Evolutionary conservation across 2,329 filamentous ascomycete genomes (phyloP).

Genomic region (Ceratocystis albifundus): DNA sequence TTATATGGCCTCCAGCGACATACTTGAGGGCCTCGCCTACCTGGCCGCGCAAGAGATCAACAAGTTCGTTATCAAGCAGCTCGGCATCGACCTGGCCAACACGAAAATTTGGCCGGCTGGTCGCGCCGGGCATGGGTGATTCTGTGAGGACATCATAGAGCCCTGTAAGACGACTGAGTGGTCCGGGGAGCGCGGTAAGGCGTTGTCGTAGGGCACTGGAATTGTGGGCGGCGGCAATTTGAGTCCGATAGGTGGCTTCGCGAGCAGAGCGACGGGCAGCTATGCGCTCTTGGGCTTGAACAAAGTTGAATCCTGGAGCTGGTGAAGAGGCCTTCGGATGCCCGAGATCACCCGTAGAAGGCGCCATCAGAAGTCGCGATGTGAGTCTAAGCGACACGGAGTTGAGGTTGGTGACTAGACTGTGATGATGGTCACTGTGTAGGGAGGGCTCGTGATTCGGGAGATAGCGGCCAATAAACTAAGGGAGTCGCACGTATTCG

Average conservation of each 20-base stretch:
- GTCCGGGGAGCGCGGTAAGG: conserved; percentile 35
- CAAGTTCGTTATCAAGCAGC: conserved; percentile 81
- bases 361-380: background rate
- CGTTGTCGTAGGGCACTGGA: conserved; percentile 32
- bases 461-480: background rate
- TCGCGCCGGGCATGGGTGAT: conserved; percentile 52
- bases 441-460: background rate
- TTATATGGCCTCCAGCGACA: conserved; percentile 59
- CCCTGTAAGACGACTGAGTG: conserved; percentile 40
- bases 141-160: conserved; percentile 41
- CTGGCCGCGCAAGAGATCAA: conserved; percentile 74
- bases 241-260: conserved; percentile 37
- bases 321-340: background rate
- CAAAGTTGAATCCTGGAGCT: conserved; percentile 47
- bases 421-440: background rate
- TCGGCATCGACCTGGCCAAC: conserved; percentile 96
- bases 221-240: conserved; percentile 44
- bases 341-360: background rate
- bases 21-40: conserved; percentile 82
- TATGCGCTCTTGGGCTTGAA: conserved; percentile 78
- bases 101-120: conserved; percentile 64
- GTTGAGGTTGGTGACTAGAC: background rate
- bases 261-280: conserved; percentile 67
- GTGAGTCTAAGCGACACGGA: background rate
- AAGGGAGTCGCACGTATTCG: background rate